Base-by-base conservation (phyloP, 176 grass and related monocot genomes). In the Oryza meyeriana region DNA sequence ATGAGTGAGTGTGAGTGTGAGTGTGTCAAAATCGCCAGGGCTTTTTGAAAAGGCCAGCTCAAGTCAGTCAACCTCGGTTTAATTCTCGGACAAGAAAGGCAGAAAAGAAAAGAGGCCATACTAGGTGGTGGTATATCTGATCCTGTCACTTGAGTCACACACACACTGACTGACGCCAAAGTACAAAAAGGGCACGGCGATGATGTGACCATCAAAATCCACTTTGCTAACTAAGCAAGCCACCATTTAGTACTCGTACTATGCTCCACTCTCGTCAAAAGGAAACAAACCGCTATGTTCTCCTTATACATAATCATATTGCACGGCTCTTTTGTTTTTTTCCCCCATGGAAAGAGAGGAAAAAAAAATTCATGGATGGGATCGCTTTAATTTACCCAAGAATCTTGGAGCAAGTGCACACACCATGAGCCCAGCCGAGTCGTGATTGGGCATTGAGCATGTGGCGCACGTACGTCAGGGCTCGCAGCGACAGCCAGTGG, bases 181-280 rank as follows among this genome's bases (percentile, higher is more conserved):
- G 75, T 74, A 80, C 45, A 84, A 55, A 76, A 76, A 12, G 1
- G 47, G 12, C 44, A 24, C 6, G 29, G 17, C 20, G 32, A 64
- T 81, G 87, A 89, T 57, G 82, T 85, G 82, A 85, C 57, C 44
- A 89, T 32, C 12, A 27, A 27, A 20, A 44, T 55, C 45, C 72
- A 65, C 74, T 71, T 82, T 42, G 72, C 42, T 42, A 35, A n/a
- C 26, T 18, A 36, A 41, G 75, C n/a, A n/a, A n/a, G n/a, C 71
- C 47, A 79, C 5, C 80, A 67, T 77, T 70, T 61, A 33, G 44
- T 47, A 47, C n/a, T n/a, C n/a, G n/a, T n/a, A n/a, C n/a, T n/a
- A n/a, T n/a, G n/a, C 40, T 11, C 40, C 40, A 41, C 40, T 71
- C 31, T n/a, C 1, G 9, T 22, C 65, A 28, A 14, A 30, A 72